Conservation (phyloP, 2,329 filamentous ascomycete species). For the Aotearoamyces nothofagi region DNA sequence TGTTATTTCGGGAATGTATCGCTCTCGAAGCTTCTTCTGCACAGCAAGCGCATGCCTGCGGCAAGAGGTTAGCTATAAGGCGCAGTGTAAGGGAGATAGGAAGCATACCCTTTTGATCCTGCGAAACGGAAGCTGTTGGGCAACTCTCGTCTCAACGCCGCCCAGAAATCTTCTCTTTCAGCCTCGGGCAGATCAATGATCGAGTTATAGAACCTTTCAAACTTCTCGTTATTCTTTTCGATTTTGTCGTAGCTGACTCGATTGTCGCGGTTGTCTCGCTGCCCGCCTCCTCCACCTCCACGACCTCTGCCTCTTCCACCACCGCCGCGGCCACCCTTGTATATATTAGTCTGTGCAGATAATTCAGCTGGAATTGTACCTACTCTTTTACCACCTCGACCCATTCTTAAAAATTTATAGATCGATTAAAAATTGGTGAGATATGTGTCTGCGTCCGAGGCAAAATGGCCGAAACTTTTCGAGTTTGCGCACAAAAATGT, state of each 20-base stretch:
- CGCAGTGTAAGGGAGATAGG: conserved; percentile 3
- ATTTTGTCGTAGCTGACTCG: conserved; percentile 37
- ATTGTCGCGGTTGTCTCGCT: conserved; percentile 21
- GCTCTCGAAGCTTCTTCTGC: conserved; percentile 71
- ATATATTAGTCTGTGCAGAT: conserved; percentile 1
- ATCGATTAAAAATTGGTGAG: too few species aligned
- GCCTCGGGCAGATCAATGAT: conserved; percentile 61
- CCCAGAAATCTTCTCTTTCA: conserved; percentile 75
- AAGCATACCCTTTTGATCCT: conserved; percentile 75
- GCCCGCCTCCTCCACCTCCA: conserved; percentile 21
- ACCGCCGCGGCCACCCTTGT: conserved; percentile 7
- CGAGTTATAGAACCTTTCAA: conserved; percentile 76
- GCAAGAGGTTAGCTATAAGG: too few species aligned
- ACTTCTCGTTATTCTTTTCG: conserved; percentile 65
- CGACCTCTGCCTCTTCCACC: conserved; percentile 11
- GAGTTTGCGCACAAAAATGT: too few species aligned
- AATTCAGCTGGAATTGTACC: not conserved
- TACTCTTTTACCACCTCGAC: conserved; percentile 6
- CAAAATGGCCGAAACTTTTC: too few species aligned
- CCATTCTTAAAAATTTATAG: too few species aligned
- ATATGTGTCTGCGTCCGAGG: too few species aligned
- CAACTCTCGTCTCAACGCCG: conserved; percentile 64
- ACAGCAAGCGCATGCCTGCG: conserved; percentile 78
- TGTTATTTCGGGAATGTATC: conserved; percentile 83
- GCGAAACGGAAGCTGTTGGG: conserved; percentile 98